Conservation (phyloP, 768 basidiomycete genomes). For the Russula virescens region DNA sequence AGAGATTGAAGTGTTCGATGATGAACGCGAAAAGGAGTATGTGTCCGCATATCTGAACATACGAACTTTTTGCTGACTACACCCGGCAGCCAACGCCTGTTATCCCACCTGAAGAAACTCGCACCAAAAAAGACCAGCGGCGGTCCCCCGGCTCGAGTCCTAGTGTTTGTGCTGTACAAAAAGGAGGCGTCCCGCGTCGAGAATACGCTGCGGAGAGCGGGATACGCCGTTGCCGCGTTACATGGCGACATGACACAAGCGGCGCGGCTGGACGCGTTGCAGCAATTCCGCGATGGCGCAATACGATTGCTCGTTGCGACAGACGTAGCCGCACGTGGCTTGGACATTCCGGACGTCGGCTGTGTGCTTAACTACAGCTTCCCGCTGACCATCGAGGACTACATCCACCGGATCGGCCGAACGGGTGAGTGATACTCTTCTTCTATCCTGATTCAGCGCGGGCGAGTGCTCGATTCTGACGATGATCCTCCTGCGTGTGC, state of each 20-base stretch:
- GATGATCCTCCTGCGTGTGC: not conserved
- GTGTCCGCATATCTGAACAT: conserved; percentile 25
- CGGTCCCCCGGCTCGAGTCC: conserved; percentile 57
- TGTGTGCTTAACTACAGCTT: conserved; percentile 97
- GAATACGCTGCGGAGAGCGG: conserved; percentile 63
- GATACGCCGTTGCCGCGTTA: conserved; percentile 73
- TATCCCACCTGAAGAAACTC: conserved; percentile 49
- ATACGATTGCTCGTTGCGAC: conserved; percentile 88
- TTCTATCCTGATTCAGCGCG: no score
- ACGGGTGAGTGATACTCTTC: conserved; percentile 72
- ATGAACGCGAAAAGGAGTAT: conserved; percentile 80
- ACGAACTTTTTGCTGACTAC: not conserved
- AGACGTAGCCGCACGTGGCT: conserved; percentile 93
- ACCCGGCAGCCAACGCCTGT: conserved; percentile 50
- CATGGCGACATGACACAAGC: conserved; percentile 90
- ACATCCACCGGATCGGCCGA: conserved; percentile 83
- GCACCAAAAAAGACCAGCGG: conserved; percentile 57
- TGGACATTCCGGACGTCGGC: conserved; percentile 95
- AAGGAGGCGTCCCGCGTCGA: conserved; percentile 94
- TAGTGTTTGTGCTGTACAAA: conserved; percentile 96
- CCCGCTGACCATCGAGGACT: conserved; percentile 93
- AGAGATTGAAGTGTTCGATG: conserved; percentile 86
- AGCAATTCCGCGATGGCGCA: conserved; percentile 78
- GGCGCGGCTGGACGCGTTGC: conserved; percentile 78
- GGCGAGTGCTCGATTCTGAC: not conserved